These are phyloP conservation scores for Starmerella potacharoeniae DNA, from an alignment of 805 yeast species.

Conservation along the genomic window DNA sequence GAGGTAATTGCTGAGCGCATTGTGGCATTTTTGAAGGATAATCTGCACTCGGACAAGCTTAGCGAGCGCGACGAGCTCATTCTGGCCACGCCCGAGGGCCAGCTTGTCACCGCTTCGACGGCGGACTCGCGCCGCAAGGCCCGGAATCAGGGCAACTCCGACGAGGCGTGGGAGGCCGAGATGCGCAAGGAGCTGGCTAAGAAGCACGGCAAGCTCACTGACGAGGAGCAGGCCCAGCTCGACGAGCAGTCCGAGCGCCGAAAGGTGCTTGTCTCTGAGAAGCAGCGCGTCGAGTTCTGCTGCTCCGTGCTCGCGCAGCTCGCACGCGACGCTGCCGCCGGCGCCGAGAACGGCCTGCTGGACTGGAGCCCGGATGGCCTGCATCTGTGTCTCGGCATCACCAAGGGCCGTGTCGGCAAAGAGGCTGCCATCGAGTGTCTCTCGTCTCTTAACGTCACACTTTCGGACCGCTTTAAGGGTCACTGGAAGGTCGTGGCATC, in stretches of 20 bases:
- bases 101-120: slow-evolving; percentile 37
- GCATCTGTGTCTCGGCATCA: slow-evolving; percentile 36
- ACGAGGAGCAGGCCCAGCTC: slow-evolving; percentile 66
- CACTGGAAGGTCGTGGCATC: slow-evolving; percentile 44
- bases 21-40: slow-evolving; percentile 33
- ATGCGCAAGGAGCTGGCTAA: slow-evolving; percentile 63
- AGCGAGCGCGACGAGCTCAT: slow-evolving; percentile 45
- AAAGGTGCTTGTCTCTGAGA: slow-evolving; percentile 32
- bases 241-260: slow-evolving; percentile 51
- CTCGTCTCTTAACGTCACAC: slow-evolving; percentile 42
- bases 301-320: slow-evolving; percentile 44
- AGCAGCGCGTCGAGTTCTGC: slow-evolving; percentile 37
- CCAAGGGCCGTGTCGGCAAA: slow-evolving; percentile 33
- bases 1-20: slow-evolving; percentile 43
- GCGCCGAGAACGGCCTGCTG: slow-evolving; percentile 53
- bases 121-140: slow-evolving; percentile 1
- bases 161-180: slow-evolving; percentile 74
- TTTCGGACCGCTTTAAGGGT: slow-evolving; percentile 42
- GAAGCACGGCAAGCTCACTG: slow-evolving; percentile 47
- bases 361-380: slow-evolving; percentile 67
- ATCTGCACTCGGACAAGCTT: slow-evolving; percentile 34
- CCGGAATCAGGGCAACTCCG: slow-evolving; percentile 30
- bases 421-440: slow-evolving; percentile 34
- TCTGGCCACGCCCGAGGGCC: slow-evolving; percentile 58
- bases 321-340: slow-evolving; percentile 31